A percentile compares a stretch with the other conserved stretches of the same genome.
Conservation (phyloP, 139 green algal genomes). For the Chlorella vulgaris region DNA sequence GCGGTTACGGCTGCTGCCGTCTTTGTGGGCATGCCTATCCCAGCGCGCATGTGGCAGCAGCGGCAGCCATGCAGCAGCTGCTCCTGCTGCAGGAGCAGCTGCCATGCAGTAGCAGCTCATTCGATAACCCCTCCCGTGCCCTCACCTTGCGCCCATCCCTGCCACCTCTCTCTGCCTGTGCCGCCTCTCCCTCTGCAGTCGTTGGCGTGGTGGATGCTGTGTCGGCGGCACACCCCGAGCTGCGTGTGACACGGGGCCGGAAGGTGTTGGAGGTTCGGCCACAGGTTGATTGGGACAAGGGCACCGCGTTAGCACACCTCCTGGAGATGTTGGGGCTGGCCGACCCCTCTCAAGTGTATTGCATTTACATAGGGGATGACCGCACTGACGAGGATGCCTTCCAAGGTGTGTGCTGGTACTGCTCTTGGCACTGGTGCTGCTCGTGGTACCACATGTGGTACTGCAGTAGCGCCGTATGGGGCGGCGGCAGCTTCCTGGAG, state of each 20-base stretch:
- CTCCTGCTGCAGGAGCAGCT: no score
- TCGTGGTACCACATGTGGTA: not conserved
- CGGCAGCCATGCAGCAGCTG: no score
- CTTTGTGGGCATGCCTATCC: no score
- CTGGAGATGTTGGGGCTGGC: slow-evolving; percentile 78
- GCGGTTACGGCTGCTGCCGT: no score
- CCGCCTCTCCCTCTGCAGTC: slow-evolving; percentile 43
- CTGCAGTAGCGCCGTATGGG: not conserved
- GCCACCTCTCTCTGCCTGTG: not conserved
- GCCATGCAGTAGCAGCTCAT: no score
- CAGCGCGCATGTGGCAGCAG: no score
- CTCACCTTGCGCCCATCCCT: not conserved
- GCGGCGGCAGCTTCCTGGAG: no score
- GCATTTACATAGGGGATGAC: slow-evolving; percentile 98
- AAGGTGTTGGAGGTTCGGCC: slow-evolving; percentile 96
- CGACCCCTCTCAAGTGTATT: slow-evolving; percentile 66
- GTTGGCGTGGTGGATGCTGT: slow-evolving; percentile 62
- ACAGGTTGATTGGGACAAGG: slow-evolving; percentile 97
- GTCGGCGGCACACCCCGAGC: slow-evolving; percentile 46
- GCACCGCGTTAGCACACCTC: slow-evolving; percentile 89
- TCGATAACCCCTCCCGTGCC: not conserved
- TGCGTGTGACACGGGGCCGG: slow-evolving; percentile 81
- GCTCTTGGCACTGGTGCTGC: no score
- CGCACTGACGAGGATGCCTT: slow-evolving; percentile 99
- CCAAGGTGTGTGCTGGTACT: slow-evolving; percentile 27